phyloP scores from a whole-genome alignment of 2,329 filamentous ascomycete species.

The Aspergillus pseudonomiae region DNA sequence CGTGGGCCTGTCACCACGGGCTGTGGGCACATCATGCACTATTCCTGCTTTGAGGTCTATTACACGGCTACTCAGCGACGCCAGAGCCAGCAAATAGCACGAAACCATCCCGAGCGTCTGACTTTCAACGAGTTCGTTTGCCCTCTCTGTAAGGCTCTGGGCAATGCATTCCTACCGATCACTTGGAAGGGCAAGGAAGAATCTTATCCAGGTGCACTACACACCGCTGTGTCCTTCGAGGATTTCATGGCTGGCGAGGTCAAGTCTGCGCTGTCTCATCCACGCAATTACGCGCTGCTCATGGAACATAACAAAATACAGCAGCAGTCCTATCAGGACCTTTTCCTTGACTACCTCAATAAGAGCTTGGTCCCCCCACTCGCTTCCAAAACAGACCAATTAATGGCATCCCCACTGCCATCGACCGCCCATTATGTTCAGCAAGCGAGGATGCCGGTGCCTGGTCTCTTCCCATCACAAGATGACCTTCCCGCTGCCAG shows the following conservation, averaged over 20 bases:
- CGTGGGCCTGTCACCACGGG: conserved; percentile 83
- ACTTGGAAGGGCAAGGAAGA: conserved; percentile 94
- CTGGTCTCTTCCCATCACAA: conserved; percentile 41
- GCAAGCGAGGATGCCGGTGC: conserved; percentile 38
- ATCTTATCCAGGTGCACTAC: conserved; percentile 73
- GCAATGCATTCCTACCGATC: conserved; percentile 91
- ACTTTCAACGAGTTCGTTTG: conserved; percentile 88
- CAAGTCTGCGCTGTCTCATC: conserved; percentile 48
- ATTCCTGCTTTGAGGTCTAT: conserved; percentile 90
- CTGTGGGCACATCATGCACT: conserved; percentile 99
- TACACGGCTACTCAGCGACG: conserved; percentile 79
- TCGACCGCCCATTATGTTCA: conserved; percentile 34
- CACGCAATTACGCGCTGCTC: conserved; percentile 51
- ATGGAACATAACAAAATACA: conserved; percentile 39
- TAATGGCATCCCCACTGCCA: conserved; percentile 31
- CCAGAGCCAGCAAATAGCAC: conserved; percentile 88
- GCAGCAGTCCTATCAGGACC: conserved; percentile 46
- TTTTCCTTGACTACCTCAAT: conserved; percentile 56
- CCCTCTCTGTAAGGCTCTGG: conserved; percentile 92
- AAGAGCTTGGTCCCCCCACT: conserved; percentile 55
- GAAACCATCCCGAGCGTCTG: conserved; percentile 86
- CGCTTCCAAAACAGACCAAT: conserved; percentile 43
- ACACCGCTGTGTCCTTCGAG: conserved; percentile 63
- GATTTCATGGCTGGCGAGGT: conserved; percentile 69
- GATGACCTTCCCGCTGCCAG: conserved; percentile 36